Percentiles rank a stretch among this genome's conserved stretches.
Evolutionary conservation across 306 rosid species (phyloP).

Genomic region (Glycyrrhiza uralensis): DNA sequence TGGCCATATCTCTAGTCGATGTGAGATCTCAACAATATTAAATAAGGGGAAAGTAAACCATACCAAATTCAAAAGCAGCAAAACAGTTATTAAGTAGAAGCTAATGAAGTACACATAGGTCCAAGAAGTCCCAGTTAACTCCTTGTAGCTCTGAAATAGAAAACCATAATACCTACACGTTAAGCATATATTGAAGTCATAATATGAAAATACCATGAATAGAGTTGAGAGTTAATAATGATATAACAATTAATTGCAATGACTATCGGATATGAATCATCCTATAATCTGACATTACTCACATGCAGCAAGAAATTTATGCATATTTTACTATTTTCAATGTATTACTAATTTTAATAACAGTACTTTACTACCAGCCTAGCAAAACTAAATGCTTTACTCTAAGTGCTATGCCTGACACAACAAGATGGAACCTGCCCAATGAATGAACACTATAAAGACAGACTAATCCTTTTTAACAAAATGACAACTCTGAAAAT

Average conservation of each 20-base stretch:
- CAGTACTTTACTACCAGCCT: slow-evolving; percentile 6
- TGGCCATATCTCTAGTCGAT: too few species aligned
- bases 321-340: background rate
- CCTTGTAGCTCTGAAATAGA: slow-evolving; percentile 80
- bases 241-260: slow-evolving; percentile 8
- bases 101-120: slow-evolving; percentile 65
- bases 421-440: background rate
- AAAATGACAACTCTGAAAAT: background rate
- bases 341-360: background rate
- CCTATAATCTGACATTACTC: slow-evolving; percentile 17
- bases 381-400: background rate
- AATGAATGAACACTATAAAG: background rate
- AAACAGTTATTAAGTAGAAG: slow-evolving; percentile 77
- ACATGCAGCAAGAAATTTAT: background rate
- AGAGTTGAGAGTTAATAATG: background rate
- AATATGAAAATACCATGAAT: slow-evolving; percentile 8
- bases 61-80: slow-evolving; percentile 93
- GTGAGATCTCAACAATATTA: too few species aligned
- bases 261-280: slow-evolving; percentile 9
- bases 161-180: slow-evolving; percentile 19
- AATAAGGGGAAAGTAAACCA: slow-evolving; percentile 22
- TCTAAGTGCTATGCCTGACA: background rate
- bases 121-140: slow-evolving; percentile 80
- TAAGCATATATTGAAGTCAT: slow-evolving; percentile 10
- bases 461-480: background rate